Conservation (phyloP, 345 rosid genomes). For the Kandelia obovata region DNA sequence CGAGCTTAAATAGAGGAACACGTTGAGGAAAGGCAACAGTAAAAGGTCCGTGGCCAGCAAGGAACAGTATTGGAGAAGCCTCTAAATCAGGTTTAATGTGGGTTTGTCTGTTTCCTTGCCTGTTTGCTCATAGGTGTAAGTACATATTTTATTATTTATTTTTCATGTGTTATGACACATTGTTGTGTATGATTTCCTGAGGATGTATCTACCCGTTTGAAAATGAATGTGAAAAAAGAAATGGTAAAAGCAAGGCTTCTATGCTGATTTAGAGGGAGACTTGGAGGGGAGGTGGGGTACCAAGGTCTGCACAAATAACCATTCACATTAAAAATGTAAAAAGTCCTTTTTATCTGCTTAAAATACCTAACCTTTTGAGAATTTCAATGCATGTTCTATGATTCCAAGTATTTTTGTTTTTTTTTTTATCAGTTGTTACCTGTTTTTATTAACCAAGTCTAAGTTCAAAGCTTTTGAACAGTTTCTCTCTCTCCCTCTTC, state of each 20-base stretch:
- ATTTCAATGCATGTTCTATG: slow-evolving; percentile 5
- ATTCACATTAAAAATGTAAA: slow-evolving; percentile 3
- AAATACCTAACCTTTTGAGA: slow-evolving; percentile 23
- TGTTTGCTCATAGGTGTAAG: not conserved
- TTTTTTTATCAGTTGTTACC: not conserved
- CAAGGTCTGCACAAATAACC: not conserved
- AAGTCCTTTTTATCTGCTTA: slow-evolving; percentile 18
- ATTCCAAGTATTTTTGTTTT: not conserved
- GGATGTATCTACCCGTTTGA: slow-evolving; percentile 42
- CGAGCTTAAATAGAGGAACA: slow-evolving; percentile 59
- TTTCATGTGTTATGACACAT: not conserved
- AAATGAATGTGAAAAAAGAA: slow-evolving; percentile 25
- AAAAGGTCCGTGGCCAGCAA: slow-evolving; percentile 69
- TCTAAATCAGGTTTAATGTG: slow-evolving; percentile 2
- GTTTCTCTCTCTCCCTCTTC: not conserved
- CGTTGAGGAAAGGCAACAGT: slow-evolving; percentile 9
- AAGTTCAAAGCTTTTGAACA: slow-evolving; percentile 13
- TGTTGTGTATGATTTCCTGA: slow-evolving; percentile 10
- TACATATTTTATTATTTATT: not conserved
- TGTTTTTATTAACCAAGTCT: not conserved
- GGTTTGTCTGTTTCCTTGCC: slow-evolving; percentile 1
- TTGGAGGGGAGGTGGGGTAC: too few species aligned
- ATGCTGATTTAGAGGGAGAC: not conserved
- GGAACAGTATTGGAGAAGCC: slow-evolving; percentile 50
- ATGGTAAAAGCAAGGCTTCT: slow-evolving; percentile 16